A percentile compares a stretch with the other conserved stretches of the same genome.
phyloP scores from a whole-genome alignment of 1,284 basidiomycete genomes.

The Ganoderma lingzhi region DNA sequence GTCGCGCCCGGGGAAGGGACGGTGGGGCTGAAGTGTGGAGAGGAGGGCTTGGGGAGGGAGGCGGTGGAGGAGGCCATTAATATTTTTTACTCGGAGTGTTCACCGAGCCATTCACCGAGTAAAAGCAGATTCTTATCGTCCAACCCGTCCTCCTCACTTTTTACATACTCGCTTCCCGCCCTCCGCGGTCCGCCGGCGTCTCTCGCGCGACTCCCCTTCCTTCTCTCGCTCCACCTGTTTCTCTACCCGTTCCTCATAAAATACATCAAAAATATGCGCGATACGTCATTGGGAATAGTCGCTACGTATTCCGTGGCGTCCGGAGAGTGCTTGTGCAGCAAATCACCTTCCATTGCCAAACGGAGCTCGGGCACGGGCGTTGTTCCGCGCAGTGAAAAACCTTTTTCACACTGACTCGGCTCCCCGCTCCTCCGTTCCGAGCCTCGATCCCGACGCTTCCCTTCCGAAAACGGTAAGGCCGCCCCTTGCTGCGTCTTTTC shows the following conservation, averaged over 20 bases:
- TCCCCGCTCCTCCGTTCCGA: slow-evolving; percentile 35
- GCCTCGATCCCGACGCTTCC: slow-evolving; percentile 25
- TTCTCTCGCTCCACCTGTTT: neutral
- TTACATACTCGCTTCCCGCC: slow-evolving; percentile 24
- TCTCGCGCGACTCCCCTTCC: slow-evolving; percentile 10
- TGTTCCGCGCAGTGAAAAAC: slow-evolving; percentile 33
- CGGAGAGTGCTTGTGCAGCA: neutral
- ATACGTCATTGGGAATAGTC: neutral
- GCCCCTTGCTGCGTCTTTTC: slow-evolving; percentile 10
- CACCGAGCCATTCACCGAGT: slow-evolving; percentile 78
- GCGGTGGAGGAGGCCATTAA: slow-evolving; percentile 33
- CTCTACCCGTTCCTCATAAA: neutral
- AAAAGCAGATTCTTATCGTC: slow-evolving; percentile 46
- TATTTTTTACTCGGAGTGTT: slow-evolving; percentile 41
- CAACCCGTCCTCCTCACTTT: slow-evolving; percentile 32
- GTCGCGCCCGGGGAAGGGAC: slow-evolving; percentile 28
- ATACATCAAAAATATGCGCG: neutral
- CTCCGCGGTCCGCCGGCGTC: slow-evolving; percentile 33
- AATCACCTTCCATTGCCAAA: slow-evolving; percentile 25
- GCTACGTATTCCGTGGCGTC: neutral
- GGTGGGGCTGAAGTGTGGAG: slow-evolving; percentile 31
- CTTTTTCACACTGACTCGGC: slow-evolving; percentile 38
- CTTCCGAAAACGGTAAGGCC: slow-evolving; percentile 23
- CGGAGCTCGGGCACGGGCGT: slow-evolving; percentile 20
- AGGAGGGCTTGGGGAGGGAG: slow-evolving; percentile 30